These are phyloP conservation scores for Paecilomyces niveus DNA, from an alignment of 2,329 filamentous ascomycete genomes.

Conservation along the genomic window DNA sequence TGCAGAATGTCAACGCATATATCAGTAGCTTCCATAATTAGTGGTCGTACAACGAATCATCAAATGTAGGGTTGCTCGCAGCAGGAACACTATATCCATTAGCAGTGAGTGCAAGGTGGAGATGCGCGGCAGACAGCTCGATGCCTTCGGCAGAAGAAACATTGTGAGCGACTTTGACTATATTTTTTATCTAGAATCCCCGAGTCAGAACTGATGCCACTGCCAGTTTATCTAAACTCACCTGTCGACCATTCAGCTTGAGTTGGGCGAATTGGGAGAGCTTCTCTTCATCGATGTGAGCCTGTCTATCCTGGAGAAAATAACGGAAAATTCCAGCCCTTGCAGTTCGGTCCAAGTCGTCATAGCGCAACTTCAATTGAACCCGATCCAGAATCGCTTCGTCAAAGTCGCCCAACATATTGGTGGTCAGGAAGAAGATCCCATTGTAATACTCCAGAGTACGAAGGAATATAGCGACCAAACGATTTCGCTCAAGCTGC, in stretches of 20 bases:
- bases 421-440: slow-evolving; percentile 9
- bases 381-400: slow-evolving; percentile 5
- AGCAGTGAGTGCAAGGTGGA: slow-evolving; percentile 1
- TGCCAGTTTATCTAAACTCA: not conserved
- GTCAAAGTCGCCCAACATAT: slow-evolving; percentile 5
- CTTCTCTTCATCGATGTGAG: slow-evolving; percentile 2
- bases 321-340: slow-evolving; percentile 3
- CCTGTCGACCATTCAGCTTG: slow-evolving; percentile 1
- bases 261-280: slow-evolving; percentile 1
- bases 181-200: slow-evolving; percentile 5
- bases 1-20: too few species aligned
- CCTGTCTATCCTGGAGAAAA: not conserved
- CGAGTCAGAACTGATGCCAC: not conserved
- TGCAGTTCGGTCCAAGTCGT: slow-evolving; percentile 2
- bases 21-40: too few species aligned
- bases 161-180: slow-evolving; percentile 5
- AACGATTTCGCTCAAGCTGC: slow-evolving; percentile 4
- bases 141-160: slow-evolving; percentile 1
- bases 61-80: not conserved
- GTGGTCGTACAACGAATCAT: slow-evolving; percentile 2
- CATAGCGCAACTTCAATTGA: slow-evolving; percentile 6
- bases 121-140: not conserved
- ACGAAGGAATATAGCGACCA: slow-evolving; percentile 7
- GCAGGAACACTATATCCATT: slow-evolving; percentile 3
- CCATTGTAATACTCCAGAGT: slow-evolving; percentile 7